phyloP scores from a whole-genome alignment of 2,329 filamentous ascomycete species.

The Diaporthe ampelina region DNA sequence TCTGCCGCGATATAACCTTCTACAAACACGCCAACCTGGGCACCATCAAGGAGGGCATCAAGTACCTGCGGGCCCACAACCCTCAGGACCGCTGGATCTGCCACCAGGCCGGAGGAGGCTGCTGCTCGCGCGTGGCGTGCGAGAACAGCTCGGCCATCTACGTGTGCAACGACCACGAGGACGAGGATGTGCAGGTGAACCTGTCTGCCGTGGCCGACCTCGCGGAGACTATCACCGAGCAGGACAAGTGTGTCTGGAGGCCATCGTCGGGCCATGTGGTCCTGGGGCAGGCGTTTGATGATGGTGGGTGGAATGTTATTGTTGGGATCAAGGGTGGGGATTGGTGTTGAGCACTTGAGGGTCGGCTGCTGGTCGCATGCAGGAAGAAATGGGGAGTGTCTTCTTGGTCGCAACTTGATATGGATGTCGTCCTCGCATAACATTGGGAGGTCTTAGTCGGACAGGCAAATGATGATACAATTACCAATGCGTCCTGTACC shows the following conservation, averaged over 20 bases:
- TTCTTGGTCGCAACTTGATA: background rate
- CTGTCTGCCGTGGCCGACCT: background rate
- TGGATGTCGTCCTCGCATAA: background rate
- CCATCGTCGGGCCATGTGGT: background rate
- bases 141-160: constrained; percentile 13
- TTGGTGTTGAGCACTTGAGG: background rate
- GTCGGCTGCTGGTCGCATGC: background rate
- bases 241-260: constrained; percentile 1
- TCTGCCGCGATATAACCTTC: constrained; percentile 1
- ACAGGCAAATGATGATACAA: background rate
- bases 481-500: too few relatives aligned
- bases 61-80: background rate
- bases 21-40: constrained; percentile 13
- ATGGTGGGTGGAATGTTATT: constrained; percentile 25
- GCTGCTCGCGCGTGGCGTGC: constrained; percentile 14
- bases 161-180: constrained; percentile 28
- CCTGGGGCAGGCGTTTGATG: constrained; percentile 32
- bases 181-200: background rate
- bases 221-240: background rate
- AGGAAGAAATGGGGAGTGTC: background rate
- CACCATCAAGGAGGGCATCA: constrained; percentile 16
- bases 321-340: constrained; percentile 19
- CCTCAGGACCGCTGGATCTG: background rate
- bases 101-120: constrained; percentile 3
- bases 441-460: background rate